A percentile compares a stretch with the other conserved stretches of the same genome.
phyloP scores from a whole-genome alignment of 805 yeast species.

The Metschnikowia matae region DNA sequence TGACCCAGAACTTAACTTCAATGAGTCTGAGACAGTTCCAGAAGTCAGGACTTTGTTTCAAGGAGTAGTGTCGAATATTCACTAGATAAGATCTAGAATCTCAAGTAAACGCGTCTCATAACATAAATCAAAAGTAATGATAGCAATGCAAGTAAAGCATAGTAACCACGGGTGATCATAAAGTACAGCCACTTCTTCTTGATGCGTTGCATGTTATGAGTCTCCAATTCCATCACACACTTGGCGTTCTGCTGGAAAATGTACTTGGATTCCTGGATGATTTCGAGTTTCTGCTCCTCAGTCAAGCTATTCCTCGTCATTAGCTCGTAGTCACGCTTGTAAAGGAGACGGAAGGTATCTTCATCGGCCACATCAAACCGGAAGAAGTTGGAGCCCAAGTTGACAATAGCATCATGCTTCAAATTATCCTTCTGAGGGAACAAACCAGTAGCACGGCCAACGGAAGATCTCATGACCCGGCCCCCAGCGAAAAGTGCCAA shows the following conservation, averaged over 20 bases:
- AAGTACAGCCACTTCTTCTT: conserved; percentile 53
- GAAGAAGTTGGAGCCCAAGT: conserved; percentile 60
- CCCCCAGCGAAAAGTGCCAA: conserved; percentile 88
- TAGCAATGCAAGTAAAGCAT: conserved; percentile 33
- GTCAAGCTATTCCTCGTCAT: conserved; percentile 67
- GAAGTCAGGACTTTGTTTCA: too few relatives aligned
- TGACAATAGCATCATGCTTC: conserved; percentile 57
- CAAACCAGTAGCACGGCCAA: conserved; percentile 62
- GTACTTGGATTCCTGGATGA: conserved; percentile 62
- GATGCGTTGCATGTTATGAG: conserved; percentile 56
- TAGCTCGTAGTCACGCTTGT: conserved; percentile 74
- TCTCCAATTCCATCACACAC: conserved; percentile 64
- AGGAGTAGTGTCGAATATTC: too few relatives aligned
- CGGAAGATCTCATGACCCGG: conserved; percentile 60
- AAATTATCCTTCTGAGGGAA: conserved; percentile 72
- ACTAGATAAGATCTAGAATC: neutral
- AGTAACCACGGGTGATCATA: conserved; percentile 49
- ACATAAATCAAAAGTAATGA: conserved; percentile 25
- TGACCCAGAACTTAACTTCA: too few relatives aligned
- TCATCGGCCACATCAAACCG: conserved; percentile 67
- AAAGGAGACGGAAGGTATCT: conserved; percentile 56
- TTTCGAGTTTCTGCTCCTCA: conserved; percentile 65
- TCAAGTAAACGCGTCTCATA: neutral
- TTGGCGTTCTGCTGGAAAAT: conserved; percentile 60
- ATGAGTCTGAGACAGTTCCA: too few relatives aligned